A percentile compares a stretch with the other conserved stretches of the same genome.
Conservation (phyloP, 768 basidiomycete genomes). For the Termitomyces titanicus region DNA sequence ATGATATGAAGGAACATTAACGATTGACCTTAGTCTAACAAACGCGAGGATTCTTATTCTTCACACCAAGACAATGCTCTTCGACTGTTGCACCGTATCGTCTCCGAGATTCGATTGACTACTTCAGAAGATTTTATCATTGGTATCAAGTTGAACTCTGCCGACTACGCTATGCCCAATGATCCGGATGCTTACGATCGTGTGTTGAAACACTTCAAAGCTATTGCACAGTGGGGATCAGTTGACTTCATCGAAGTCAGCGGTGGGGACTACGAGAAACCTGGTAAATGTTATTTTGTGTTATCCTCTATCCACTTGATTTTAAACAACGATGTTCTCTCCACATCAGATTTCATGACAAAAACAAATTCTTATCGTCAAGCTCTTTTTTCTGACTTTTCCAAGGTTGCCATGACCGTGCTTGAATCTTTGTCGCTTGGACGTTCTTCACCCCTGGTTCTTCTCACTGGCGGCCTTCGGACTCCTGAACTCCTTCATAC, state of each 20-base stretch:
- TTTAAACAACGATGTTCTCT: background rate
- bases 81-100: conserved; percentile 54
- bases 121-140: conserved; percentile 61
- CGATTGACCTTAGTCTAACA: conserved; percentile 29
- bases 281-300: conserved; percentile 39
- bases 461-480: conserved; percentile 80
- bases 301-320: background rate
- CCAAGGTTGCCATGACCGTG: conserved; percentile 47
- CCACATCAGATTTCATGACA: conserved; percentile 40
- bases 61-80: conserved; percentile 38
- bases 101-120: conserved; percentile 48
- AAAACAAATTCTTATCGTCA: conserved; percentile 44
- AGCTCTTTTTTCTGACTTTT: conserved; percentile 70
- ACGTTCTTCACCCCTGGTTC: conserved; percentile 49
- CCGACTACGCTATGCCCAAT: conserved; percentile 55
- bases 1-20: background rate
- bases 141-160: conserved; percentile 78
- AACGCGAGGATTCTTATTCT: conserved; percentile 61
- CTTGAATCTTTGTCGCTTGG: conserved; percentile 31
- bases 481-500: conserved; percentile 51
- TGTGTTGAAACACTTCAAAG: conserved; percentile 57
- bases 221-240: conserved; percentile 58
- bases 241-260: conserved; percentile 88
- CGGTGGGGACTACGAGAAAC: conserved; percentile 82
- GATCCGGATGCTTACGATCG: conserved; percentile 26